Conservation (phyloP, 2,329 filamentous ascomycete genomes). For the Lasiodiplodia theobromae region DNA sequence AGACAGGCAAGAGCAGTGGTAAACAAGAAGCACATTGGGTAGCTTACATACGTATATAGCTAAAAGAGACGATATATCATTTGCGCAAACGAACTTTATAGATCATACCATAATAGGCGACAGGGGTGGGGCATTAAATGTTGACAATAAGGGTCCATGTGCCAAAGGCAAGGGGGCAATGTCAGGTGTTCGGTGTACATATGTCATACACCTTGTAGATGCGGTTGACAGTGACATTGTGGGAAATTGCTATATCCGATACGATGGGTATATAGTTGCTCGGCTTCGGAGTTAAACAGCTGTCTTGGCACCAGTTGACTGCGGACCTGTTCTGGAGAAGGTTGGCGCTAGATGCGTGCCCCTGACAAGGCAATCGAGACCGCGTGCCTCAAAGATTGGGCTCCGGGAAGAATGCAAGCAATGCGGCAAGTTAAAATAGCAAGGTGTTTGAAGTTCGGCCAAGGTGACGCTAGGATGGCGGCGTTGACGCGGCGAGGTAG, state of each 20-base stretch:
- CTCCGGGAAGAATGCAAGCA: neutral
- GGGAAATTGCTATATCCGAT: neutral
- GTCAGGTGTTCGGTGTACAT: no score
- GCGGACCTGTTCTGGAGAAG: neutral
- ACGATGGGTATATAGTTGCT: neutral
- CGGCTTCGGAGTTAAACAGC: neutral
- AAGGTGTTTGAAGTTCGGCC: neutral
- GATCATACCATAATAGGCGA: no score
- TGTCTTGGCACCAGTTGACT: neutral
- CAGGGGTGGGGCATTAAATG: no score
- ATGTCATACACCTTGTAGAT: no score
- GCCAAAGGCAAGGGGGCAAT: no score
- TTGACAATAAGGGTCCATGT: no score
- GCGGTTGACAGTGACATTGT: no score
- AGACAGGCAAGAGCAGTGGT: no score
- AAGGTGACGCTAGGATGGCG: neutral
- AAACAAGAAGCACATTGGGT: no score
- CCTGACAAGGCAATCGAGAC: neutral
- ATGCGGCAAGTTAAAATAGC: neutral
- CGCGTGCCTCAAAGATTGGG: neutral
- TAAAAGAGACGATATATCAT: no score
- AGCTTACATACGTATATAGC: no score
- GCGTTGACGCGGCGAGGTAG: neutral
- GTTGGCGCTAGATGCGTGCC: neutral
- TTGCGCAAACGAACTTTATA: no score